These are phyloP conservation scores for Ottelia alismoides DNA, from an alignment of 106 monocot genomes.

Conservation along the genomic window DNA sequence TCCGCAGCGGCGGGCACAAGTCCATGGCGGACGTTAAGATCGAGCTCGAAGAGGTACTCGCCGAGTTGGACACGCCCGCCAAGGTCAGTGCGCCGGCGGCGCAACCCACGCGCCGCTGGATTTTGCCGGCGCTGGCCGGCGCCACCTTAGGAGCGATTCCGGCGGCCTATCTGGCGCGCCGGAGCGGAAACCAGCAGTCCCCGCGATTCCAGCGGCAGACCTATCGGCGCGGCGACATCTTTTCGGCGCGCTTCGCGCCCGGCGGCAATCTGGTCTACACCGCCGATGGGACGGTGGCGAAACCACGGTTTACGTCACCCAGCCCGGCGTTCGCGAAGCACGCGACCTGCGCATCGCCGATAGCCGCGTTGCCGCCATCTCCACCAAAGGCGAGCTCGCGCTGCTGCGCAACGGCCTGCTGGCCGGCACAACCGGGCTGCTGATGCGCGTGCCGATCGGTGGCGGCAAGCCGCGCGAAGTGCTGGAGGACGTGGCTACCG, in stretches of 20 bases:
- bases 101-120: too few species aligned
- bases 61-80: too few species aligned
- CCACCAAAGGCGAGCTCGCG: background rate
- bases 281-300: background rate
- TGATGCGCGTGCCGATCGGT: background rate
- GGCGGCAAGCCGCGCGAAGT: background rate
- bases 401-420: background rate
- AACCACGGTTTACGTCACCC: background rate
- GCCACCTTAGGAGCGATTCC: too few species aligned
- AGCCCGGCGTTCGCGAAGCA: background rate
- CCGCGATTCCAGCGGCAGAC: too few species aligned
- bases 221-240: background rate
- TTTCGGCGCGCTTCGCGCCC: background rate
- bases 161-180: too few species aligned
- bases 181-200: too few species aligned
- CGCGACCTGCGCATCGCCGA: background rate
- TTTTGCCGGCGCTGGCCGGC: too few species aligned
- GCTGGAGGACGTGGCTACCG: background rate
- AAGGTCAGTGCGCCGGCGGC: too few species aligned
- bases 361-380: background rate
- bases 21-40: too few species aligned
- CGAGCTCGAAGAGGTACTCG: too few species aligned
- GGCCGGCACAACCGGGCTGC: background rate
- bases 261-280: background rate
- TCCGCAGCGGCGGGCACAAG: too few species aligned